Evolutionary conservation across 495 filamentous ascomycete species (phyloP).

Genomic region (Penicillium salamii): DNA sequence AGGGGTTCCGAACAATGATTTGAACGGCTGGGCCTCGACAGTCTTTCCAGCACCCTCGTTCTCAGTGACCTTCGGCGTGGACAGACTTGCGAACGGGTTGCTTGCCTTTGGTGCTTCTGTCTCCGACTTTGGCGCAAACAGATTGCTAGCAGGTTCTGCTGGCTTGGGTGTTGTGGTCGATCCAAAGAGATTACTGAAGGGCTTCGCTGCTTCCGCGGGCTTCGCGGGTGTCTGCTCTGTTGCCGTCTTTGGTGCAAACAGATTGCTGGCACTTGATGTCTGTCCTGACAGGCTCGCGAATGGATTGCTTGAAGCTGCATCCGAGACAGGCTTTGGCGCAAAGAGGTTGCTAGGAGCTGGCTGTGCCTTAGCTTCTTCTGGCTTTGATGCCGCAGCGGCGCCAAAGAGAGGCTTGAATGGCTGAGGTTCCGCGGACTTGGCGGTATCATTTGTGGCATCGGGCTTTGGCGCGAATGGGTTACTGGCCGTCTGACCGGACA

Average conservation of each 20-base stretch:
- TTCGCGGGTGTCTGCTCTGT: constrained; percentile 1
- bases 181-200: constrained; percentile 4
- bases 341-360: constrained; percentile 7
- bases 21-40: constrained; percentile 1
- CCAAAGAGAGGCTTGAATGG: constrained; percentile 14
- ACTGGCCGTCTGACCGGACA: constrained; percentile 5
- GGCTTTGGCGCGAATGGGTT: constrained; percentile 11
- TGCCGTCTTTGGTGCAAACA: constrained; percentile 1
- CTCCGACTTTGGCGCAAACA: constrained; percentile 3
- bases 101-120: neutral
- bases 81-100: constrained; percentile 6
- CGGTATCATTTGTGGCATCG: neutral
- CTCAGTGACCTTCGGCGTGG: constrained; percentile 1
- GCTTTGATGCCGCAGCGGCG: constrained; percentile 1
- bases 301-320: constrained; percentile 1
- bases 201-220: neutral
- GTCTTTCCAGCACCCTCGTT: constrained; percentile 1
- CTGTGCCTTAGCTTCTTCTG: neutral
- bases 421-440: constrained; percentile 5
- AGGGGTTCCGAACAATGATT: constrained; percentile 1
- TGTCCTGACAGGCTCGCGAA: neutral
- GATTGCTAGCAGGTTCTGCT: constrained; percentile 1
- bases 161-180: neutral
- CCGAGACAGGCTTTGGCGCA: constrained; percentile 5
- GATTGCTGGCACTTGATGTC: neutral